Evolutionary conservation across 2,329 filamentous ascomycete species (phyloP), one percentile per base, ranked within the genome.

Genomic region (Colletotrichum tropicicola): DNA sequence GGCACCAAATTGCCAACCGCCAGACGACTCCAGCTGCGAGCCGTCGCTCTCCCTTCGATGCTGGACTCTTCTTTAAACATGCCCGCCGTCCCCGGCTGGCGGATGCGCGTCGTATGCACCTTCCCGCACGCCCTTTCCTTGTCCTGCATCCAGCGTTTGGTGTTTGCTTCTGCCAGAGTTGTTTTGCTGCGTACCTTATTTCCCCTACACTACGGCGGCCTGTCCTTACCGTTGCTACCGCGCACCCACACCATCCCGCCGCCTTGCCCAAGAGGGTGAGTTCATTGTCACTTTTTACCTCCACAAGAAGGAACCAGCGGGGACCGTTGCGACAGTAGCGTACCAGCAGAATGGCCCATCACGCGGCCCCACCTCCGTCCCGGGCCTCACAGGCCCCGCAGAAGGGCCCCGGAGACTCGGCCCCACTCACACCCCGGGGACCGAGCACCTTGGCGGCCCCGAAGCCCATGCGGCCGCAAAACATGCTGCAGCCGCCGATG

Each of bases 51-150:
- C 25, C 17, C 9, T 35, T 35, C 56, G 41, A 52, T 59, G 27
- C 10, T 32, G 15, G 35, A 32, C 30, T 47, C 35, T 65, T 37
- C 57, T 61, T 65, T 61, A 61, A 65, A 61, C 43, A 61, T 44
- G 57, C 25, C 28, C 47, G 30, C 30, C 32, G 60, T 53, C 55
- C 60, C 55, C 47, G 30, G 19, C 21, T 45, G 15, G 47, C 37
- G 27, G 48, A 30, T 59, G 21, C 6, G 19, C 8, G 57, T 51
- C 17, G 48, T 49, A 60, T 61, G 32, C 27, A 35, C 13, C 27
- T 55, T 59, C 57, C 61, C 61, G 61, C 57, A 65, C 28, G 41
- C 49, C 49, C 61, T 65, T 61, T 65, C 57, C 61, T 65, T 65
- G 61, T 28, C 48, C 43, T 47, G 32, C 37, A 30, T 25, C 19